Base-by-base conservation (phyloP, 371 early-diverging fungal species). In the Mortierella sp. region DNA sequence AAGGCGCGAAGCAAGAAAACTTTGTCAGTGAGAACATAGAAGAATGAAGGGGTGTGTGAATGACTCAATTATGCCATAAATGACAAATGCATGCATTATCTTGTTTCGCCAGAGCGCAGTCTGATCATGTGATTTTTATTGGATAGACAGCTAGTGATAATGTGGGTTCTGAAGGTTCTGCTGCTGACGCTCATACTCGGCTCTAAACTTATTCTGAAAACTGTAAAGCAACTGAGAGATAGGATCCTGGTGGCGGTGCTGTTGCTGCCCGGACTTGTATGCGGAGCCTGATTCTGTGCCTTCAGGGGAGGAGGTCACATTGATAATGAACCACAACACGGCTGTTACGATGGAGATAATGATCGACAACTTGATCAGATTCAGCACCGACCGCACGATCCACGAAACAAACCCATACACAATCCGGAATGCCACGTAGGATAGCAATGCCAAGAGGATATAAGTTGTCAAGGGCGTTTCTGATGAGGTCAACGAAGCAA, bases 151-250 rank as follows among this genome's bases (percentile, higher is more conserved):
- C 47, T 61, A 70, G 28, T 64, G 54, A 5, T 60, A 52, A 40
- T 64, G 68, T 10, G 51, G 70, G 51, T 78, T 66, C 28, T 74
- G 79, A 18, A 79, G 52, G 28, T 68, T 47, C 20, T 75, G 61
- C 39, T 75, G 80, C 52, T 80, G 80, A n/a, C 80, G 71, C 20
- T 75, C 62, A 43, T 65, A 80, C 43, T 80, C 80, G 22, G 80
- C 64, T 59, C 54, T 45, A 68, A 72, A 80, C 59, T 72, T 80
- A 30, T 54, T 22, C 66, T 80, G 80, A 24, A 72, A 22, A 18
- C 59, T 64, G 30, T 57, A 20, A 24, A 75, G 37, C 5, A 55
- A 26, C 11, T 65, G 54, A 2, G 80, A 75, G 30, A 80, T 80
- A 4, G 80, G 80, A 28, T 80, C 80, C 39, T 71, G 68, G 37